phyloP scores from a whole-genome alignment of 441 rosid species.

The Erodium chrysanthum region DNA sequence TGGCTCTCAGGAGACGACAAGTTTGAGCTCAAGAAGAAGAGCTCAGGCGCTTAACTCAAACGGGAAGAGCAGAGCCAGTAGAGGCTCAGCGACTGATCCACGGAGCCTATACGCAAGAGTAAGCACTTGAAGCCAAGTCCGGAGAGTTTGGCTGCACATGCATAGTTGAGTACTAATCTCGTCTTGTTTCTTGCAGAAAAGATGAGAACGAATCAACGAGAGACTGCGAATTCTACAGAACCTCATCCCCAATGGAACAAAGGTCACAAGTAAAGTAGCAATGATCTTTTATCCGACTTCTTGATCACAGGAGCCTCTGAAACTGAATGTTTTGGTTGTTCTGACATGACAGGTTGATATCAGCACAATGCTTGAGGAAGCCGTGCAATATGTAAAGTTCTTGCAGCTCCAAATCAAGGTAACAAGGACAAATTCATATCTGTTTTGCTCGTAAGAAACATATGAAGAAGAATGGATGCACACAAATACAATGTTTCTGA shows the following conservation, averaged over 20 bases:
- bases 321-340: not conserved
- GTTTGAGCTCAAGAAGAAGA: no score
- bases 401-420: conserved; percentile 81
- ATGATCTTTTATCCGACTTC: not conserved
- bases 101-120: conserved; percentile 73
- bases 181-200: conserved; percentile 38
- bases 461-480: no score
- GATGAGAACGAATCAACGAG: conserved; percentile 71
- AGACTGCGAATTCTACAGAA: conserved; percentile 52
- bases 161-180: not conserved
- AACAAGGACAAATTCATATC: not conserved
- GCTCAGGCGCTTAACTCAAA: conserved; percentile 31
- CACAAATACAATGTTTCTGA: not conserved
- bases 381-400: conserved; percentile 61
- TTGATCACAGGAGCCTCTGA: not conserved
- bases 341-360: conserved; percentile 49
- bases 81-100: conserved; percentile 66
- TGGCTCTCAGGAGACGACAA: no score
- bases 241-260: conserved; percentile 74
- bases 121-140: not conserved
- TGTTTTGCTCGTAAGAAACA: no score
- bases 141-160: not conserved
- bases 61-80: conserved; percentile 49
- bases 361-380: conserved; percentile 80
- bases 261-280: conserved; percentile 24